These are phyloP conservation scores for Talaromyces funiculosus DNA, from an alignment of 2,329 filamentous ascomycete species.

Conservation along the genomic window DNA sequence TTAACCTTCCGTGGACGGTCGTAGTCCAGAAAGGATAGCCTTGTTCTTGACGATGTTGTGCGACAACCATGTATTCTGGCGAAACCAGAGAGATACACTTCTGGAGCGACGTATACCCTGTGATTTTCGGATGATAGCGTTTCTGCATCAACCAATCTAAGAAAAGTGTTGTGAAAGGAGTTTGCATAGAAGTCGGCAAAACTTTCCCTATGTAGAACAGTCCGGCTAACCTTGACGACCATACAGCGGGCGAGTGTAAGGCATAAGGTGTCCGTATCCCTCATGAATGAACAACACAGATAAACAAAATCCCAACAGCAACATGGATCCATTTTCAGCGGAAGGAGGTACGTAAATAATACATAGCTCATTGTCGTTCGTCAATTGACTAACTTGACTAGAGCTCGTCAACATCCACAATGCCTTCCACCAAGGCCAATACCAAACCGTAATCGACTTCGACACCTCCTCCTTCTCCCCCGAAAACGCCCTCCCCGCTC, in stretches of 20 bases:
- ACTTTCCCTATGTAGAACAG: not conserved
- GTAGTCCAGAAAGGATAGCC: not conserved
- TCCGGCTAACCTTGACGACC: not conserved
- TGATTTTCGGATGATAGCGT: not conserved
- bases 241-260: not conserved
- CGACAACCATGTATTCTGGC: not conserved
- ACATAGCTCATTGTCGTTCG: too few relatives aligned
- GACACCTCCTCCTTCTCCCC: constrained; percentile 72
- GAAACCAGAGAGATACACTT: not conserved
- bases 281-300: not conserved
- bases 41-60: not conserved
- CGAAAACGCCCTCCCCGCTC: constrained; percentile 70
- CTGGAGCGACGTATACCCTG: not conserved
- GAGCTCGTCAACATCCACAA: constrained; percentile 64
- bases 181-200: not conserved
- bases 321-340: constrained; percentile 57
- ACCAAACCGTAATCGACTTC: constrained; percentile 78
- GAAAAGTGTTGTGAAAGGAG: not conserved
- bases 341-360: constrained; percentile 50
- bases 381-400: constrained; percentile 22
- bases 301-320: constrained; percentile 2
- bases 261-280: not conserved
- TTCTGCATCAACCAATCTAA: not conserved
- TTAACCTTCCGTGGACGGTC: not conserved
- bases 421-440: constrained; percentile 71